Conservation (phyloP, 2,329 filamentous ascomycete species). For the Hymenoscyphus occultus region DNA sequence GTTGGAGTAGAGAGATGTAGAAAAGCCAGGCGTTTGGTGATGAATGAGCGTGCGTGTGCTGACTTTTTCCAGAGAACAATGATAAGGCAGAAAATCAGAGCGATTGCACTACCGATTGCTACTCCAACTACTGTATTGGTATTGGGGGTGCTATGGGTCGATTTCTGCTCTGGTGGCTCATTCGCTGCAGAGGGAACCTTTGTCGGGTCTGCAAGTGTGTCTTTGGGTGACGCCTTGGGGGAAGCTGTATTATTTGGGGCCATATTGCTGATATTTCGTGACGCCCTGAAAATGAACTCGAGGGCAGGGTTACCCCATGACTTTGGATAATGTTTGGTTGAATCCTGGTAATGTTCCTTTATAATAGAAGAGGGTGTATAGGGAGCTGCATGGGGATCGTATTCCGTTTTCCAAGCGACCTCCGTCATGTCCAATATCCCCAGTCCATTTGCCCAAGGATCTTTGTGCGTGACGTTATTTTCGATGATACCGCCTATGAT, state of each 20-base stretch:
- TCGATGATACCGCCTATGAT: slow-evolving; percentile 14
- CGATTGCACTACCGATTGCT: too few relatives aligned
- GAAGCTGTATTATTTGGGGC: too few relatives aligned
- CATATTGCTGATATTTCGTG: too few relatives aligned
- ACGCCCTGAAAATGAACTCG: too few relatives aligned
- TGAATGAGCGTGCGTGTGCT: neutral
- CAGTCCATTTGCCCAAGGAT: slow-evolving; percentile 10
- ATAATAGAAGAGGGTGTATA: neutral
- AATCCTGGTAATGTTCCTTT: neutral
- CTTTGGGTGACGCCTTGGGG: neutral
- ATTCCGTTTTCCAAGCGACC: slow-evolving; percentile 11
- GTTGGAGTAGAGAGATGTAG: neutral
- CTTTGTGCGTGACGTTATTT: slow-evolving; percentile 1
- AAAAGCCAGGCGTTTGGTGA: neutral
- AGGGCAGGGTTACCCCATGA: too few relatives aligned
- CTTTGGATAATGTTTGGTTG: too few relatives aligned
- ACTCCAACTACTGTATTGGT: too few relatives aligned
- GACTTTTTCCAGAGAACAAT: too few relatives aligned
- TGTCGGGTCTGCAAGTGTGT: neutral
- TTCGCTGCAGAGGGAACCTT: neutral
- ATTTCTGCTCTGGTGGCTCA: neutral
- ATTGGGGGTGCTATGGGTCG: neutral
- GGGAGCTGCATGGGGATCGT: slow-evolving; percentile 7
- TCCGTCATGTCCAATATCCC: slow-evolving; percentile 15
- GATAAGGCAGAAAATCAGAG: too few relatives aligned